Evolutionary conservation across 352 stramenopile genomes (phyloP), one percentile per base, ranked within the genome.

Genomic region (Pythium oligandrum): DNA sequence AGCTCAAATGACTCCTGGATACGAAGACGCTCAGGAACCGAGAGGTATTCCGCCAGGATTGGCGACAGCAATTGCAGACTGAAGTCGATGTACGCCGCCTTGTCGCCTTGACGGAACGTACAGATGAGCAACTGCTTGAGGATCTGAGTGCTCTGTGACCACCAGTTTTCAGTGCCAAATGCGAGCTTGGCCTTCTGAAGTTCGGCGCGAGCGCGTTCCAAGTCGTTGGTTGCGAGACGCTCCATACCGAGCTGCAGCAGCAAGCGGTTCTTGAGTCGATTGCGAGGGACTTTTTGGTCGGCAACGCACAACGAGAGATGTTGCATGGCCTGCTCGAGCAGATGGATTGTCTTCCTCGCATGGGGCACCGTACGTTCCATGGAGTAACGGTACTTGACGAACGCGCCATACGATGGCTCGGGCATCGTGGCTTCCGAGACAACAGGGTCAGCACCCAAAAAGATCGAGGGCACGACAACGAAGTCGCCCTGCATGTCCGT

Each of bases 251-350:
- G 62, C 44, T 87, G 80, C 9, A 92, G 66, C 3, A 93, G 57
- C 42, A 93, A 57, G 3, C 79, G 76, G 49, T 70, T 87, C 71
- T 91, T 93, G 49, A 95, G 70, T 4, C 84, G 78, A 61, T 63
- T 77, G 0, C 82, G 78, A 6, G 77, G 72, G 0, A 70, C 59
- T 47, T 88, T 90, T 34, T 78, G 76, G 42, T 88, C 75, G 6
- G 75, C 75, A 12, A 79, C 62, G 57, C 83, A 87, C 48, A 86
- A 68, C 26, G 75, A 75, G 35, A 95, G 47, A 65, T 91, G 72
- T 49, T 90, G 78, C 11, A 91, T 67, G 8, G 82, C 79, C 40
- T 90, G 81, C 54, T 91, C 80, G 6, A 95, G 63, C 10, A 95
- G 52, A 39, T 85, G 59, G 49, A 95, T 91, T 7, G 79, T 70